Evolutionary conservation across 2,329 filamentous ascomycete genomes (phyloP).

Genomic region (Trichoderma lentiforme): DNA sequence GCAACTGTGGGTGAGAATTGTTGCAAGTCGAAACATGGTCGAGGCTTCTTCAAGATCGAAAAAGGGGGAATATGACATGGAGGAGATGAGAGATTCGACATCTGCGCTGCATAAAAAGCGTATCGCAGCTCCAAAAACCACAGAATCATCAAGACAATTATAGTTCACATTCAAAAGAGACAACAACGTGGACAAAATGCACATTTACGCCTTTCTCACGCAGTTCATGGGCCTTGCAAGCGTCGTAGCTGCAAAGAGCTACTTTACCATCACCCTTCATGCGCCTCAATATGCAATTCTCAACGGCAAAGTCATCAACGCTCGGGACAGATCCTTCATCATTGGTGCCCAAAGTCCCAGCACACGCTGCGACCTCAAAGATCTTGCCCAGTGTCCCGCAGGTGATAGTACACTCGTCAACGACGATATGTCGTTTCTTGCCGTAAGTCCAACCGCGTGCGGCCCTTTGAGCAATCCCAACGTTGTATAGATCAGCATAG

Average conservation of each 20-base stretch:
- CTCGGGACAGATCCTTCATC: constrained; percentile 27
- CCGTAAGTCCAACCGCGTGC: constrained; percentile 21
- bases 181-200: neutral
- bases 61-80: neutral
- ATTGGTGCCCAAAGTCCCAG: constrained; percentile 28
- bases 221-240: neutral
- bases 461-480: neutral
- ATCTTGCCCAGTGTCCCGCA: constrained; percentile 25
- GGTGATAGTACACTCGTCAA: constrained; percentile 29
- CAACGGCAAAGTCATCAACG: constrained; percentile 29
- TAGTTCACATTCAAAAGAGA: neutral
- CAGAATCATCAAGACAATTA: no score
- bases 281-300: constrained; percentile 24
- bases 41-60: neutral
- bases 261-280: constrained; percentile 29
- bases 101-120: neutral
- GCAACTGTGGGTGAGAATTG: neutral
- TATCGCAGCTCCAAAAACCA: neutral
- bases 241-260: constrained; percentile 16
- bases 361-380: constrained; percentile 26
- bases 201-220: neutral
- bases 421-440: constrained; percentile 28
- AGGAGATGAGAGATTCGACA: neutral
- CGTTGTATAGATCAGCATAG: no score
- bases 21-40: neutral